Base-by-base conservation (phyloP, 2,329 filamentous ascomycete genomes). In the Ophiocordyceps sinensis region DNA sequence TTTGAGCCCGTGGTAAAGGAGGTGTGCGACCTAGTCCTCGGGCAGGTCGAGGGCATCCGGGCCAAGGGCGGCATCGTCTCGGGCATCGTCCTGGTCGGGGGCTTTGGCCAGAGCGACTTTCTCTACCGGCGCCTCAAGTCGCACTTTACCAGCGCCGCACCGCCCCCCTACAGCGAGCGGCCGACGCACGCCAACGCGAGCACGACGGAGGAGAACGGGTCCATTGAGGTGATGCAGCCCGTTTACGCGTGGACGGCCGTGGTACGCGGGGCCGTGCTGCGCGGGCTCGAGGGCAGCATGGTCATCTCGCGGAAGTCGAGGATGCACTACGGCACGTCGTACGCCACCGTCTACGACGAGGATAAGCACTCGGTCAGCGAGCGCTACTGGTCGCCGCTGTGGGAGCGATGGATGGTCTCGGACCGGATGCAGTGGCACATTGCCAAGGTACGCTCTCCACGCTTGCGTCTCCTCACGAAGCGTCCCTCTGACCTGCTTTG, bases 351-450 rank as follows among this genome's bases (percentile, higher is more conserved):
- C 0, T 89, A 84, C 55, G 82, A 88, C 49, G 80, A 84, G 53
- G 69, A 73, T 38, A 83, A 80, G 54, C 84, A 89, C 56, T 74
- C 75, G 4, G 74, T 84, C 6, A 73, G 68, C 36, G 83, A 87
- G 57, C 65, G 82, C 39, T 88, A 88, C 54, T 88, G 82, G 82
- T 82, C 77, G 48, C 82, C 81, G 6, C 58, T 87, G 21, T 86
- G 82, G 82, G 82, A 87, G 62, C 63, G 82, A 38, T 87, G 81
- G 82, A 87, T 86, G 82, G 82, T 88, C 7, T 78, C 73, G 37
- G 81, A 88, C 57, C 71, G 83, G 38, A 87, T 89, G 82, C 81
- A 86, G 60, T 88, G 84, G 84, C 82, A 87, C 58, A 85, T 87
- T 55, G 75, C 77, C 45, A 86, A 85, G 71, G 80, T 79, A 51